phyloP scores from a whole-genome alignment of 2,329 filamentous ascomycete species.

The Sporothrix variecibatus region DNA sequence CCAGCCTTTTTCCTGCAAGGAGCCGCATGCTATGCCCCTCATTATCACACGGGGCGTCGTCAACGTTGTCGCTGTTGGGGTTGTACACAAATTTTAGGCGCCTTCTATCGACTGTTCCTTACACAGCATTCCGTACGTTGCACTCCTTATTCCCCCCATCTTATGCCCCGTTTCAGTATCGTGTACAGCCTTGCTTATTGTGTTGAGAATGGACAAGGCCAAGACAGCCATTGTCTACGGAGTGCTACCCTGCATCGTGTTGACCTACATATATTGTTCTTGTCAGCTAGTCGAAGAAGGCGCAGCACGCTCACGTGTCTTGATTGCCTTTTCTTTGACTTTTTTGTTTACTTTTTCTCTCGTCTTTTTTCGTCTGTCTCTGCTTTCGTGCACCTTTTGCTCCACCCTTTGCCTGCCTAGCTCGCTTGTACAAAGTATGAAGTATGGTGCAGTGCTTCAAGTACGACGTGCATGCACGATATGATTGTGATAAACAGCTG shows the following conservation, averaged over 20 bases:
- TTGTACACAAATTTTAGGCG: not conserved
- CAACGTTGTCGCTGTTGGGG: not conserved
- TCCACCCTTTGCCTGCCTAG: not conserved
- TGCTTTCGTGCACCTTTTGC: not conserved
- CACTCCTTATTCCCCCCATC: not conserved
- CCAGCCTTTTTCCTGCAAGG: not conserved
- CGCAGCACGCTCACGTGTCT: conserved; percentile 7
- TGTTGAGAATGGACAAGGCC: not conserved
- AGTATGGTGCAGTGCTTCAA: not conserved
- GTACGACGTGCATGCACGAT: not conserved
- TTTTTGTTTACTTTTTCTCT: not conserved
- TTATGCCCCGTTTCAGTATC: not conserved
- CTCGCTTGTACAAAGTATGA: no score
- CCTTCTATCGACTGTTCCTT: not conserved
- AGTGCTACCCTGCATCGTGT: not conserved
- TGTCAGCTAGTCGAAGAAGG: conserved; percentile 11
- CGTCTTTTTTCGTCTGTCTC: not conserved
- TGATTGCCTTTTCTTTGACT: not conserved
- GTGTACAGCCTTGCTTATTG: not conserved
- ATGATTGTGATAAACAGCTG: not conserved
- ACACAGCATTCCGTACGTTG: not conserved
- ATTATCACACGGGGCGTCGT: not conserved
- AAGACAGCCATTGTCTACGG: not conserved
- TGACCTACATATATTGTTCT: not conserved
- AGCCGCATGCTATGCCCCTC: not conserved